Evolutionary conservation across 1,139 yeast genomes (phyloP), one percentile per base, ranked within the genome.

Genomic region (Saccharomyces hybrid): DNA sequence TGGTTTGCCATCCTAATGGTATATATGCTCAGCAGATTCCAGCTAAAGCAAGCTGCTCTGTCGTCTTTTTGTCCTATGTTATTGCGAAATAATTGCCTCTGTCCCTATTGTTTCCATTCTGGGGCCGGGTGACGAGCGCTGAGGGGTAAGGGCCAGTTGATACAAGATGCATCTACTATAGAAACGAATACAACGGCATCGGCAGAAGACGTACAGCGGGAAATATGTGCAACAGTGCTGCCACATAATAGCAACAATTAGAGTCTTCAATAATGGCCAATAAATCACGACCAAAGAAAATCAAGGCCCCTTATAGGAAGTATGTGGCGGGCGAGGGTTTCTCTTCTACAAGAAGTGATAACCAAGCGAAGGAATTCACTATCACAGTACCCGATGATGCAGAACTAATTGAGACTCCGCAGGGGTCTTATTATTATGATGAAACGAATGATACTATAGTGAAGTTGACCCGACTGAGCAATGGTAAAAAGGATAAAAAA

Each of bases 211-310:
- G 25, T 16, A 38, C 25, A 19, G 9, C 25, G 25, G 9, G 3
- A 16, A 19, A 38, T 2, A 38, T 38, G 44, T 14, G 13, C 13
- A 8, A 16, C 25, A 38, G 44, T 4, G 25, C 44, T 38, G 13
- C 25, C 25, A 5, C 44, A 19, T 38, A 38, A 16, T 38, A 13
- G 9, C 13, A 16, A 2, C 25, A 16, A 16, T 7, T 25, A 46
- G 11, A 23, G 41, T 38, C 13, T 8, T 41, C 13, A 26, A 7
- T 27, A 16, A 89, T 89, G 82, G 96, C 90, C 49, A 89, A 89
- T 71, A 89, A 89, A 72, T 73, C 91, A 67, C 78, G 97, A 70
- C 90, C 96, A 14, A 86, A 86, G 75, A 85, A 89, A 76, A 75
- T 79, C 55, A 83, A 85, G 69, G 83, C 86, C 63, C 87, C 93